A percentile compares a stretch with the other conserved stretches of the same genome.
Conservation (phyloP, 129 eudicot species). For the Scalesia atractyloides region DNA sequence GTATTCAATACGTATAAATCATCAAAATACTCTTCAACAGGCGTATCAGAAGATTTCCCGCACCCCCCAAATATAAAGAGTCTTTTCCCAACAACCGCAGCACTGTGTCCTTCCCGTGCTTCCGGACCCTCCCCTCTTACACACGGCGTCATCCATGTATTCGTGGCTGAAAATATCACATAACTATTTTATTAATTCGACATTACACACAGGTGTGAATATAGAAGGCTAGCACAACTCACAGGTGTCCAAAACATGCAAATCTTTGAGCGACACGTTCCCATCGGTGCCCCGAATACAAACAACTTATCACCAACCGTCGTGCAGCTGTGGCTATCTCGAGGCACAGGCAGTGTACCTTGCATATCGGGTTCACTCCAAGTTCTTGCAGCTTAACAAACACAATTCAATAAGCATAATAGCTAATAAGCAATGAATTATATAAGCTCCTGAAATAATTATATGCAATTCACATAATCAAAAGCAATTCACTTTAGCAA, state of each 20-base stretch:
- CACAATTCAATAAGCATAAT: no score
- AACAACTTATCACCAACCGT: conserved; percentile 77
- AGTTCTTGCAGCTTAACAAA: conserved; percentile 50
- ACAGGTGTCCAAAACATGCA: conserved; percentile 84
- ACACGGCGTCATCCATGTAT: conserved; percentile 77
- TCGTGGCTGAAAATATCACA: conserved; percentile 52
- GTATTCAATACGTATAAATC: conserved; percentile 89
- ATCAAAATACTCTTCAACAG: conserved; percentile 74
- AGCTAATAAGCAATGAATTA: no score
- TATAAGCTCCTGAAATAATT: no score
- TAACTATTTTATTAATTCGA: not conserved
- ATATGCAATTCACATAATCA: no score
- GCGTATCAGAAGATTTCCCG: conserved; percentile 61
- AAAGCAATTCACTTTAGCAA: no score
- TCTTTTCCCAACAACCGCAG: conserved; percentile 85
- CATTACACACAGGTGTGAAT: not conserved
- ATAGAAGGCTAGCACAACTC: conserved; percentile 40
- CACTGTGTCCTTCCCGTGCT: conserved; percentile 98
- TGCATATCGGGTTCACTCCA: conserved; percentile 84
- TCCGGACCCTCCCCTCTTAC: conserved; percentile 88
- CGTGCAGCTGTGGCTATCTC: conserved; percentile 98
- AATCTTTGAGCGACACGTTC: conserved; percentile 66
- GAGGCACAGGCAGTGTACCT: conserved; percentile 73
- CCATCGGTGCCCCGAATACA: conserved; percentile 99
- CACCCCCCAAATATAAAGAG: conserved; percentile 97